Conservation (phyloP, 139 green algal species). For the Pleodorina starrii region DNA sequence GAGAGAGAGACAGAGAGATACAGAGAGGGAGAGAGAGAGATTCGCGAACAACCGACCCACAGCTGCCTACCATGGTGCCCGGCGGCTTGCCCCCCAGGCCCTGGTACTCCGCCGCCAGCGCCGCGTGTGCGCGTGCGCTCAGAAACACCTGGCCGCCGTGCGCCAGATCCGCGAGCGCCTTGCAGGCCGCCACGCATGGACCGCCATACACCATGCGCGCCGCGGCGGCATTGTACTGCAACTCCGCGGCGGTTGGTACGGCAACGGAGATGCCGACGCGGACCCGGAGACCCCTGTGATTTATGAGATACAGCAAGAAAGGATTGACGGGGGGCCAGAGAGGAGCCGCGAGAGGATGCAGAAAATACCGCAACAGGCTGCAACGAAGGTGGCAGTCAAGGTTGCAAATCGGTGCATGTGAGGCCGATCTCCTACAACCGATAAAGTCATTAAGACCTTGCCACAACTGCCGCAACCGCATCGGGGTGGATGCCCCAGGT, state of each 20-base stretch:
- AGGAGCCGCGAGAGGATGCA: no score
- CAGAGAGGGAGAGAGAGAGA: no score
- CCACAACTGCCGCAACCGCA: no score
- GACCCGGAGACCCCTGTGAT: conserved; percentile 26
- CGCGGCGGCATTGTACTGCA: conserved; percentile 27
- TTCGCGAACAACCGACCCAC: no score
- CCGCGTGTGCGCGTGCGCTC: neutral
- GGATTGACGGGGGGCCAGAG: no score
- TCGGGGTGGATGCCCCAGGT: no score
- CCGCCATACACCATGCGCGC: conserved; percentile 41
- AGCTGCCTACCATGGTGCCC: neutral
- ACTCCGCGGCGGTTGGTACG: conserved; percentile 3
- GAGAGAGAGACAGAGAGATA: no score
- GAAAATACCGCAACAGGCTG: no score
- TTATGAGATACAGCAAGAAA: neutral
- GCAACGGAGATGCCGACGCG: neutral
- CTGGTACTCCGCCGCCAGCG: conserved; percentile 5
- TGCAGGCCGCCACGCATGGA: conserved; percentile 3
- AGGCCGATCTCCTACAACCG: no score
- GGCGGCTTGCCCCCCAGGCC: conserved; percentile 1
- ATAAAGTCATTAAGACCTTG: no score
- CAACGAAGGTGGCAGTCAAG: no score
- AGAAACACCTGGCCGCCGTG: conserved; percentile 32
- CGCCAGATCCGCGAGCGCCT: conserved; percentile 31
- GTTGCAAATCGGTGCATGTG: no score